phyloP scores from a whole-genome alignment of 2,329 filamentous ascomycete genomes.

The Neonectria ditissima region DNA sequence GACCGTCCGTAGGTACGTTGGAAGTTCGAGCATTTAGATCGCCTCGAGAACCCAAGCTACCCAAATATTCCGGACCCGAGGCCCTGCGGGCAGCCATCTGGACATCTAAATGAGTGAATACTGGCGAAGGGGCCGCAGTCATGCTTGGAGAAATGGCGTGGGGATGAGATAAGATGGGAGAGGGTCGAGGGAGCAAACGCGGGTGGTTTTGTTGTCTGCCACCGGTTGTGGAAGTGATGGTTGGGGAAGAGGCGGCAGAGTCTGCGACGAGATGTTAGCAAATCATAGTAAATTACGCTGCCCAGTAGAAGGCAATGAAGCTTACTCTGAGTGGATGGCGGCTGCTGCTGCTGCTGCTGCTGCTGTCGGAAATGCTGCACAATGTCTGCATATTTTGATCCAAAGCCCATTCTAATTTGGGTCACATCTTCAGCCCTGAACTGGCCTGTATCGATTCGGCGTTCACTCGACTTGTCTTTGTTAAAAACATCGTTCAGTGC shows the following conservation, averaged over 20 bases:
- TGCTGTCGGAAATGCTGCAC: constrained; percentile 19
- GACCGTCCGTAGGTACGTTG: background rate
- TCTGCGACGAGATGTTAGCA: constrained; percentile 31
- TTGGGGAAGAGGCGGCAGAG: constrained; percentile 30
- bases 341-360: constrained; percentile 20
- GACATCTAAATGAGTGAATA: constrained; percentile 24
- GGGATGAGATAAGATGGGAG: constrained; percentile 20
- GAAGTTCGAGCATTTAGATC: background rate
- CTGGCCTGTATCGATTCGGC: constrained; percentile 13
- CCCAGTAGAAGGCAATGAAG: constrained; percentile 1
- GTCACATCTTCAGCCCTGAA: constrained; percentile 23
- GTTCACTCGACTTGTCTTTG: constrained; percentile 42
- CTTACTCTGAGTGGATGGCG: constrained; percentile 29
- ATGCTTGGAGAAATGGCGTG: constrained; percentile 4
- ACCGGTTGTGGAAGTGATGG: constrained; percentile 13
- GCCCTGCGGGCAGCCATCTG: constrained; percentile 10
- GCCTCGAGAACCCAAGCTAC: background rate
- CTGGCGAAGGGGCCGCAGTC: constrained; percentile 17
- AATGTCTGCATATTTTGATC: constrained; percentile 23
- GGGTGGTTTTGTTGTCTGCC: constrained; percentile 28
- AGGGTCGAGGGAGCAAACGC: constrained; percentile 21
- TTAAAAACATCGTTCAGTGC: constrained; percentile 41
- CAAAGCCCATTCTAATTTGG: constrained; percentile 22
- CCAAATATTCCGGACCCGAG: constrained; percentile 6
- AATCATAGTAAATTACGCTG: background rate